Evolutionary conservation across 1,139 yeast genomes (phyloP), one percentile per base, ranked within the genome.

Genomic region (Yamadazyma taylorii): DNA sequence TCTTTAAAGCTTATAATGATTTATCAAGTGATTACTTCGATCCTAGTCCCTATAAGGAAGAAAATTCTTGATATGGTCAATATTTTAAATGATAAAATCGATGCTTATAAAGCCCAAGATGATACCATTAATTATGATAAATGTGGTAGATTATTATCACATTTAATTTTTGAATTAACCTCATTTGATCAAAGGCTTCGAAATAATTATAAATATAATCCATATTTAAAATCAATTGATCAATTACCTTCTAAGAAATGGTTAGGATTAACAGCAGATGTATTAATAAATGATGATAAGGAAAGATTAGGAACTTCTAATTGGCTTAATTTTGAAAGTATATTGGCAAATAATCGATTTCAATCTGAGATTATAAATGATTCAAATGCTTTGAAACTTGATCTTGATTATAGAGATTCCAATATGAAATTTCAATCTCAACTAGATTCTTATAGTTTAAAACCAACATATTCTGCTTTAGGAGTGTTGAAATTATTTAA

Each of bases 261-360:
- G 85, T 52, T 65, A 15, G 90, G 90, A 0, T 53, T 79, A 32
- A 69, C 86, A 0, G 81, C 81, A 10, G 80, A 75, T 38, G 55
- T 79, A 1, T 62, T 85, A 28, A 54, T 60, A 13, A 60, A 60
- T 33, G 64, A 60, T 3, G 64, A 63, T 32, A 69, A 71, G n/a
- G 61, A 58, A 24, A 51, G 56, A 34, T 38, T 47, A 3, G 63
- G 67, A 0, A 66, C 67, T 4, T 48, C 56, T 13, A 66, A 66
- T 32, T 88, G 96, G 96, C 66, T 88, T 3, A 58, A 62, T 4
- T 74, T 79, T 46, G 96, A 89, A 54, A 65, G 72, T 22, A 68
- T 69, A 26, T 65, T 81, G 40, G 84, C 86, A 2, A 60, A 66
- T 22, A 66, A 65, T 15, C 69, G 92, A 45, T 85, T 75, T 46